phyloP scores from a whole-genome alignment of 495 filamentous ascomycete genomes.

The Amorphotheca resinae region DNA sequence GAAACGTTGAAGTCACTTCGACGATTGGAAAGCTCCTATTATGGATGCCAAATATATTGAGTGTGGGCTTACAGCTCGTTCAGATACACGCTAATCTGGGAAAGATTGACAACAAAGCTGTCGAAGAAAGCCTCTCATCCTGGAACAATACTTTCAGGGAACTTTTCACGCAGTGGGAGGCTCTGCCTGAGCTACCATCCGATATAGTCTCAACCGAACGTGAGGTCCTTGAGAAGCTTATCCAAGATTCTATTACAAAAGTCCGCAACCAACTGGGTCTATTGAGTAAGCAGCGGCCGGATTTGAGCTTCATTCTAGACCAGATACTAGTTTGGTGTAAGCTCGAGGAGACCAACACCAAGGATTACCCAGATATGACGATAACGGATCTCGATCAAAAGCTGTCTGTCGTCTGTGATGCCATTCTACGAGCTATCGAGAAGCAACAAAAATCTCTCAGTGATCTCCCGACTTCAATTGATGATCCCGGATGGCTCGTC shows the following conservation, averaged over 20 bases:
- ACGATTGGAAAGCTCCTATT: conserved; percentile 20
- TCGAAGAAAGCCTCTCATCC: conserved; percentile 31
- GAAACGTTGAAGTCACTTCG: not conserved
- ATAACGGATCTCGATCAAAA: conserved; percentile 38
- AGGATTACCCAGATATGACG: not conserved
- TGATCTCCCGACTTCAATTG: conserved; percentile 36
- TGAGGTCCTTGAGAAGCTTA: conserved; percentile 30
- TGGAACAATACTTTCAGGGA: conserved; percentile 36
- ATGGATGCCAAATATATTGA: conserved; percentile 40
- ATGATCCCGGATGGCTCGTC: conserved; percentile 51
- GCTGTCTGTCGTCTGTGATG: conserved; percentile 47
- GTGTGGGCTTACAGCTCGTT: conserved; percentile 31
- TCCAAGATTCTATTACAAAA: conserved; percentile 29
- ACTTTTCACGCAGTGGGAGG: conserved; percentile 28
- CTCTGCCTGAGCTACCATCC: conserved; percentile 40
- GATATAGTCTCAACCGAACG: conserved; percentile 37
- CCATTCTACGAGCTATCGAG: conserved; percentile 62
- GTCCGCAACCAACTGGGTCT: conserved; percentile 33
- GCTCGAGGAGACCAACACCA: not conserved
- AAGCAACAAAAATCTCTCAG: conserved; percentile 41
- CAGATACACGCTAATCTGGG: conserved; percentile 51
- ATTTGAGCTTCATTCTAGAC: conserved; percentile 47
- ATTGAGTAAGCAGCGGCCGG: conserved; percentile 35
- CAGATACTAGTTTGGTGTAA: conserved; percentile 43
- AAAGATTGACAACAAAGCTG: conserved; percentile 28